Evolutionary conservation across 2,329 filamentous ascomycete genomes (phyloP).

Genomic region (Macrophomina tecta): DNA sequence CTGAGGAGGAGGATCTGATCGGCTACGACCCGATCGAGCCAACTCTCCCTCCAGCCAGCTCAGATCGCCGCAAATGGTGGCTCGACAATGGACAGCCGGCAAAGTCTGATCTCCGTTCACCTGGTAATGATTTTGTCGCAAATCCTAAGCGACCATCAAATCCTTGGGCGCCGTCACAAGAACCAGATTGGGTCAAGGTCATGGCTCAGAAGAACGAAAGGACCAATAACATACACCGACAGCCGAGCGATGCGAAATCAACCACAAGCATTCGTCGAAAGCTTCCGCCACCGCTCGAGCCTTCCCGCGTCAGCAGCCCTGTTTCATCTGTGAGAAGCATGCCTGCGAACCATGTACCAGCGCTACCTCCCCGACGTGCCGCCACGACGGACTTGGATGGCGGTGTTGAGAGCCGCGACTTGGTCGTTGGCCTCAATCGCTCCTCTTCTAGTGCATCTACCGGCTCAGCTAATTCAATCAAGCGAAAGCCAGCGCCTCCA

Average conservation of each 20-base stretch:
- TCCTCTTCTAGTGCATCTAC: constrained; percentile 18
- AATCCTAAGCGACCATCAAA: constrained; percentile 80
- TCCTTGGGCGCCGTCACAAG: constrained; percentile 75
- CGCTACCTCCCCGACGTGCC: constrained; percentile 34
- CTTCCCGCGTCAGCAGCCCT: constrained; percentile 4
- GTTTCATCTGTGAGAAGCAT: constrained; percentile 34
- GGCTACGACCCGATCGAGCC: constrained; percentile 84
- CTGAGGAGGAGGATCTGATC: constrained; percentile 78
- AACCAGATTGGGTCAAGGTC: constrained; percentile 80
- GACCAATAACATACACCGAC: neutral
- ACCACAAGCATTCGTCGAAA: constrained; percentile 34
- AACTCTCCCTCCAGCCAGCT: constrained; percentile 69
- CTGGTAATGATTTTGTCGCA: constrained; percentile 65
- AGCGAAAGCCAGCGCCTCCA: constrained; percentile 23
- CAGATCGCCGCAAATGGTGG: constrained; percentile 70
- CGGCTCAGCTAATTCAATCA: constrained; percentile 19
- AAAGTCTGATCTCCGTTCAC: constrained; percentile 72
- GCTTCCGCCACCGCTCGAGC: constrained; percentile 26
- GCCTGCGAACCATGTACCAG: constrained; percentile 38
- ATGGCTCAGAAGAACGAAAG: constrained; percentile 25
- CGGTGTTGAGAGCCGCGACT: constrained; percentile 18
- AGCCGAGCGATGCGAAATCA: constrained; percentile 27
- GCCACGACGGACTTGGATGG: constrained; percentile 28
- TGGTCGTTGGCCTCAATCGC: constrained; percentile 9
- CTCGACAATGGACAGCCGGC: constrained; percentile 73